Evolutionary conservation across 1,284 basidiomycete species (phyloP).

Genomic region (Wolfiporia cocos): DNA sequence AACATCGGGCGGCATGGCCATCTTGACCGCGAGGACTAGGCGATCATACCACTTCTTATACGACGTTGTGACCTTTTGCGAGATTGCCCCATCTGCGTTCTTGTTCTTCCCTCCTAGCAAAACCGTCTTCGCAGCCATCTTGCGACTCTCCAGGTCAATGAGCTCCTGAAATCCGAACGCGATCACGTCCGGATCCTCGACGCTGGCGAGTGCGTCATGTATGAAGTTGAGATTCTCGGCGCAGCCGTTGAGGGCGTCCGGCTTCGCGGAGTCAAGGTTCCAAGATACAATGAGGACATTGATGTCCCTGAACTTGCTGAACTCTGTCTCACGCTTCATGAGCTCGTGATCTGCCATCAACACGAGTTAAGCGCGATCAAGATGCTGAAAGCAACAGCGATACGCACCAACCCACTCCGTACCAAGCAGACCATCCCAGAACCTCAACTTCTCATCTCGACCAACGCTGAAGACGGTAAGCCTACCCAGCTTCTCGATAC

Average conservation of each 20-base stretch:
- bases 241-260: slow-evolving; percentile 60
- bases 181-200: slow-evolving; percentile 82
- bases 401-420: slow-evolving; percentile 81
- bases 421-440: slow-evolving; percentile 90
- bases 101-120: slow-evolving; percentile 73
- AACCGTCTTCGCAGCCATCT: slow-evolving; percentile 87
- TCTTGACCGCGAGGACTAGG: slow-evolving; percentile 65
- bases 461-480: slow-evolving; percentile 77
- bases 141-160: slow-evolving; percentile 89
- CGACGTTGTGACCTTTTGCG: slow-evolving; percentile 75
- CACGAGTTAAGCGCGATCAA: not conserved
- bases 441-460: slow-evolving; percentile 66
- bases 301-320: slow-evolving; percentile 75
- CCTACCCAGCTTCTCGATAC: slow-evolving; percentile 56
- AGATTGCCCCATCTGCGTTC: slow-evolving; percentile 54
- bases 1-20: slow-evolving; percentile 60
- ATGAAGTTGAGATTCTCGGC: slow-evolving; percentile 71
- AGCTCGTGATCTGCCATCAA: slow-evolving; percentile 63
- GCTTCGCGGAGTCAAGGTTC: slow-evolving; percentile 90
- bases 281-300: slow-evolving; percentile 85
- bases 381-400: not conserved
- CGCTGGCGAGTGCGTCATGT: slow-evolving; percentile 60
- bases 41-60: slow-evolving; percentile 89
- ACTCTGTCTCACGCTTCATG: slow-evolving; percentile 67
- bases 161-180: slow-evolving; percentile 95